Base-by-base conservation (phyloP, 805 yeast species). In the Diddensiella caesifluorescens region DNA sequence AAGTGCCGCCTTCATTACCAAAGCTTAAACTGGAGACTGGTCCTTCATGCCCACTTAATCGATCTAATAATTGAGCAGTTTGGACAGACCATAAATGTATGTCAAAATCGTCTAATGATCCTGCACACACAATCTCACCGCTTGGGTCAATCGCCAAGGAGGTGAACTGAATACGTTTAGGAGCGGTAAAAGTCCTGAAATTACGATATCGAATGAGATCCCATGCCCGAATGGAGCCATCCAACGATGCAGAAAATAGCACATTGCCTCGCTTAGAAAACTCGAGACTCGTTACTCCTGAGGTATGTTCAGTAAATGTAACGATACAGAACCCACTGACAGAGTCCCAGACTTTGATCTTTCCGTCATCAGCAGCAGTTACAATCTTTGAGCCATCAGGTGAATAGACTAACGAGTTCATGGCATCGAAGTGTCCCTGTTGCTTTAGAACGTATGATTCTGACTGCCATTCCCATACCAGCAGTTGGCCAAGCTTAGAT, bases 391-490 rank as follows among this genome's bases (percentile, higher is more conserved):
- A 75, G 0, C 97, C 98, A 67, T 92, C 98, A 0, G 97, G 96
- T 0, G 97, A 86, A 56, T 92, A 92, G 25, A 83, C 77, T 34
- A 92, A 59, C 12, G 87, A 72, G 56, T 87, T 90, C 61, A 88
- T 76, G 0, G 95, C 71, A 61, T 92, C 98, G 57, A 85, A 90
- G 64, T 92, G 98, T 19, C 97, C 97, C 64, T 92, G 98, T 60
- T 92, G 98, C 59, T 90, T 89, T 50, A 92, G 69, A 35, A 92
- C 83, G 59, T 90, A 92, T 0, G 96, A 85, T 61, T 92, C 98
- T 3, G 95, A 84, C 66, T 92, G 96, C 98, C 98, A 92, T 70
- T 92, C 98, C 70, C 95, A 92, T 0, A 92, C 98, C 44, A 92
- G 66, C 45, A 92, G 67, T 64, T 92, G 98, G n/a, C 98, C 98